Evolutionary conservation across 1,284 basidiomycete species (phyloP), one percentile per base, ranked within the genome.

Genomic region (Fistulinella cinereoalba): DNA sequence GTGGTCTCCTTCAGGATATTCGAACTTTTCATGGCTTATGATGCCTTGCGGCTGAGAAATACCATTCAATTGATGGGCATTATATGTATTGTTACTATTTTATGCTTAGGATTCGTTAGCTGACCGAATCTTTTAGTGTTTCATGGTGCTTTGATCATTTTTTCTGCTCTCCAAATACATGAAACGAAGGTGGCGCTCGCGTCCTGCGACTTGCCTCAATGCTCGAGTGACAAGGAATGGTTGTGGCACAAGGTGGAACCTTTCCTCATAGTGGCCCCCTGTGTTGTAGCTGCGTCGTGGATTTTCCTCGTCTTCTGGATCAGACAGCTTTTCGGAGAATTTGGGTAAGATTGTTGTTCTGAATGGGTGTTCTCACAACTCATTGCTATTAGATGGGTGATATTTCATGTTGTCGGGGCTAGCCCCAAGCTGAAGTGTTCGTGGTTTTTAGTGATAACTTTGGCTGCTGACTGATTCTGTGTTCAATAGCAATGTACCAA

Each of bases 371-470:
- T 24, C 19, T 8, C 16, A 29, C 31, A 31, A 12, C 38, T 56
- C 28, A 64, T 52, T 47, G 11, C 40, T 12, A 31, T 29, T 50
- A 83, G 88, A 41, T 90, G 88, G 88, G 87, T 87, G 32, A 85
- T 91, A 59, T 90, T 91, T 71, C 88, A 89, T 57, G 80, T 88
- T 29, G 87, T 92, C 21, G 88, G 89, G 29, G 87, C 86, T 24
- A 86, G 86, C 54, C 83, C 83, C 6, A 82, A 76, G 54, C 81
- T 88, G 76, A 91, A 90, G 70, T 78, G 87, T 89, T 54, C 49
- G 80, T 70, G 21, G 37, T 13, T 42, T 33, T 37, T 40, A 10
- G 23, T 41, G 15, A 24, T n/a, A 37, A 23, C 23, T 16, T 25
- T 16, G 32, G 16, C 22, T 16, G 12, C 29, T 32, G 32, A 46